Percentiles rank a stretch among this genome's conserved stretches.
Conservation (phyloP, 805 yeast genomes). For the Yamadazyma nakazawae region DNA sequence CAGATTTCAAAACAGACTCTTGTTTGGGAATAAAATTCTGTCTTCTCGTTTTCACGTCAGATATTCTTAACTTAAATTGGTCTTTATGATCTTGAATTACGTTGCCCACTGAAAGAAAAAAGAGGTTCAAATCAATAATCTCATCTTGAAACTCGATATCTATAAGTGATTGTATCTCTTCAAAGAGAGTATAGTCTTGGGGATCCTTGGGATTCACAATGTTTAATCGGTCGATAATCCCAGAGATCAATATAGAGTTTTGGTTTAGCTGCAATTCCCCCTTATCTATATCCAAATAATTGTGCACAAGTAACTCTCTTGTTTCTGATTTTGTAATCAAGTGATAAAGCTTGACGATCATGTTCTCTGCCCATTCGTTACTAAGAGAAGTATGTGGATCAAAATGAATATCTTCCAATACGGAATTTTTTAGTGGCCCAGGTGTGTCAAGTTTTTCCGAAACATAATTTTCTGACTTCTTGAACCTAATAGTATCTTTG, state of each 20-base stretch:
- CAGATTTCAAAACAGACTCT: conserved; percentile 43
- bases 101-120: conserved; percentile 16
- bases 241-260: conserved; percentile 51
- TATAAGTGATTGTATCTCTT: conserved; percentile 20
- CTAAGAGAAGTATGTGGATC: conserved; percentile 20
- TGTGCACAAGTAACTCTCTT: conserved; percentile 60
- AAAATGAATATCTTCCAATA: not conserved
- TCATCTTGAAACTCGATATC: conserved; percentile 12
- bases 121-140: conserved; percentile 23
- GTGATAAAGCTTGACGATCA: conserved; percentile 36
- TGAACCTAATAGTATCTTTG: not conserved
- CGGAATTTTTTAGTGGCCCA: conserved; percentile 10
- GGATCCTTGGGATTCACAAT: conserved; percentile 14
- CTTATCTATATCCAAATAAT: conserved; percentile 37
- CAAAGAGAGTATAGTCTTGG: conserved; percentile 19
- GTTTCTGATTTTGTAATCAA: conserved; percentile 50
- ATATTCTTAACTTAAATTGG: conserved; percentile 14
- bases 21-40: conserved; percentile 45
- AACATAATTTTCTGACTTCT: not conserved
- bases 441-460: conserved; percentile 6
- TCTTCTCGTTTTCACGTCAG: conserved; percentile 63
- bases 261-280: conserved; percentile 15
- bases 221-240: conserved; percentile 55
- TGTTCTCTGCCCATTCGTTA: conserved; percentile 39
- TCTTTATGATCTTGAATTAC: conserved; percentile 13